Base-by-base conservation (phyloP, 78 protist genomes). In the Dictyostelium purpureum region DNA sequence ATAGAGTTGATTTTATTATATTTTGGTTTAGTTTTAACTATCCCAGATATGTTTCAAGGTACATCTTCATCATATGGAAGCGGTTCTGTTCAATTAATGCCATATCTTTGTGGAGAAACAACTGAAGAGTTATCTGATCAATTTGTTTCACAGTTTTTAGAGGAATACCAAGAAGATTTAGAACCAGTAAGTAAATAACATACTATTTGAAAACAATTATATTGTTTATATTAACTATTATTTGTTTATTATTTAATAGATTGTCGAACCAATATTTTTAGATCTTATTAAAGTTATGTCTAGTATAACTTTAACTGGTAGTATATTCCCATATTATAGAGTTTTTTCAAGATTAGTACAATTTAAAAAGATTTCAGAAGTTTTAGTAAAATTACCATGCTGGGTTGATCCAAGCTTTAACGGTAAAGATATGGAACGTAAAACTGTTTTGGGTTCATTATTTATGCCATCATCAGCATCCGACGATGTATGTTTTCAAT, bases 31-130 rank as follows among this genome's bases (percentile, higher is more conserved):
- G 38, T 59, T 21, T 31, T 85, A 5, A 73, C 92, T 2, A 59
- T 85, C 12, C 92, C 92, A 9, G 92, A 85, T 35, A 85, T 85
- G 92, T 85, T 85, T 52, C 82, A 24, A 85, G 42, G 56, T 35
- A 49, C 67, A 10, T 85, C 82, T 0, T 56, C 63, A 12, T 16
- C 49, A 4, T 73, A 85, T 73, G 92, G 92, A 35, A 6, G 28
- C 4, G 92, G 92, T 49, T 59, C 82, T 31, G 43, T 70, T 19
- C 92, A 85, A 73, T 9, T 85, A 21, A 26, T 85, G 35, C 75
- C 80, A 9, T 73, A 73, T 61, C 75, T 85, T 14, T 71, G 28
- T 26, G 83, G 82, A 40, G 92, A 85, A 42, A 26, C 38, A 0
- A 33, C 35, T 11, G 92, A 85, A n/a, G 83, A 85, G 21, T n/a